Base-by-base conservation (phyloP, 345 rosid genomes). In the Eucalyptus decipiens region DNA sequence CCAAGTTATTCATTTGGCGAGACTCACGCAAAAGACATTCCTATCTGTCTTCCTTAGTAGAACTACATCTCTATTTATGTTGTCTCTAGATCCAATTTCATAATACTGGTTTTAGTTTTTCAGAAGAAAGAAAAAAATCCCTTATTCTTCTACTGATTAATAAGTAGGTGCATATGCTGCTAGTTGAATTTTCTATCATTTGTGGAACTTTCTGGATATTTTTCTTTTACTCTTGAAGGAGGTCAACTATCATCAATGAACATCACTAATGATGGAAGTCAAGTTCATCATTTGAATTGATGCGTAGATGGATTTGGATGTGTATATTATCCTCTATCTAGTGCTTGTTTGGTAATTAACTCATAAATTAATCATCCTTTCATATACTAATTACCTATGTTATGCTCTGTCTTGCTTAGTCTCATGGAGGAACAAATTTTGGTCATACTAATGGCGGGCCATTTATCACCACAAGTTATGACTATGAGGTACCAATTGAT, bases 371-470 rank as follows among this genome's bases (percentile, higher is more conserved):
- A 23, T 32, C 24, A 58, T 87, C 49, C 30, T 23, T 62, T 87
- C 42, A 16, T 40, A 4, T 50, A 87, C 21, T 54, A 23, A 54
- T 62, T 9, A 54, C 80, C 67, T 23, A 52, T 37, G 34, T 54
- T 50, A 48, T 88, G n/a, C 87, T 58, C 87, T 49, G 88, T 89
- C 15, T 88, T 87, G 80, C 90, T 87, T 90, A 97, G 99, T 97
- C 96, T 90, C 99, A 97, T n/a, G 98, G 99, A 51, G 99, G 99
- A 90, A 97, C 99, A 24, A 97, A 97, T 89, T 97, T 97, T 90
- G 99, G 97, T 81, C 98, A 99, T 87, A 97, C 99, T 85, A 88
- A 97, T 87, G 99, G 99, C 69, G 98, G 99, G 89, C 99, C 98
- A 34, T 97, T 97, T 88, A 96, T 97, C 87, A 97, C 99, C 45